Evolutionary conservation across 164 flowering plant species (phyloP).

Genomic region (Kingdonia uniflora): DNA sequence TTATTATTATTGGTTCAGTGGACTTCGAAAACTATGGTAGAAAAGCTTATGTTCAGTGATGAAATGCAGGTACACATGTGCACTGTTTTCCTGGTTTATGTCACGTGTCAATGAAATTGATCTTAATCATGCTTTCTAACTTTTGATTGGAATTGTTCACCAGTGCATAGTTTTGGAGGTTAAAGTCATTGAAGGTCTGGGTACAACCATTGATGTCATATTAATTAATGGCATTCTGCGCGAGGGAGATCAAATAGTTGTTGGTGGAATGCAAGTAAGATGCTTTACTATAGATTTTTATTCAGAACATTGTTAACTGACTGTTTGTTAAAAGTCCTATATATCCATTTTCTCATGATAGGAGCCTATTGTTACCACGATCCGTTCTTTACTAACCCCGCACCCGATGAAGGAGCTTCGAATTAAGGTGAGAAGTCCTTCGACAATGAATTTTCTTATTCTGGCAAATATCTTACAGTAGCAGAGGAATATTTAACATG

Average conservation of each 20-base stretch:
- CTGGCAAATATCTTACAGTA: no score
- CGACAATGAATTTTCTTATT: neutral
- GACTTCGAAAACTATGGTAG: constrained; percentile 90
- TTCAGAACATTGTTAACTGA: neutral
- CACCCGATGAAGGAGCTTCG: constrained; percentile 99
- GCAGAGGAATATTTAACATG: no score
- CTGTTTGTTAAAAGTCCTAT: neutral
- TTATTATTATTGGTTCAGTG: constrained; percentile 72
- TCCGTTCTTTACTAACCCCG: constrained; percentile 89
- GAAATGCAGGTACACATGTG: constrained; percentile 62
- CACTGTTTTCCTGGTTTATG: neutral
- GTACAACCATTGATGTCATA: constrained; percentile 97
- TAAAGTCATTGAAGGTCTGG: constrained; percentile 94
- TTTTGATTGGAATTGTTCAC: constrained; percentile 7
- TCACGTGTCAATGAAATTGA: neutral
- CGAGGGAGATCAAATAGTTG: constrained; percentile 97
- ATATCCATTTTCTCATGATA: constrained; percentile 19
- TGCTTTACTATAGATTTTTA: neutral
- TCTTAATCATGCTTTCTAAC: neutral
- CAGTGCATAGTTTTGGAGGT: constrained; percentile 99
- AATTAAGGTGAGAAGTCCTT: constrained; percentile 55
- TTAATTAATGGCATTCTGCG: constrained; percentile 94
- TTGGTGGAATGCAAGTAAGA: constrained; percentile 92
- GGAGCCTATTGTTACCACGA: constrained; percentile 90
- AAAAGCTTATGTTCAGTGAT: constrained; percentile 69